These are phyloP conservation scores for Tylopilus intermedius DNA, from an alignment of 768 basidiomycete species.

Conservation along the genomic window DNA sequence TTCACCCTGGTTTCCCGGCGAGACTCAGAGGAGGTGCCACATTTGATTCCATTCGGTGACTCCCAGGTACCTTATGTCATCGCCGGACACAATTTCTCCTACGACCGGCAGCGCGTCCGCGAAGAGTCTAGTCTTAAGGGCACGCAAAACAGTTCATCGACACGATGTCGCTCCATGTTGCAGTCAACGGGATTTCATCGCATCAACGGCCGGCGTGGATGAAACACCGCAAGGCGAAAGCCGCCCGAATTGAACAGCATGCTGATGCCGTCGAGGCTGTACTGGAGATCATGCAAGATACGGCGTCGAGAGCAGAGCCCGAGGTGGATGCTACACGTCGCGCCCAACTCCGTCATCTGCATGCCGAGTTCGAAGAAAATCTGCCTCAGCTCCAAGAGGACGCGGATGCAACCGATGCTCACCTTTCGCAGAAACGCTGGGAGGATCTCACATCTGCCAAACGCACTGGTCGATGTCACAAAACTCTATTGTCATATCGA, in stretches of 20 bases:
- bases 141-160: constrained; percentile 80
- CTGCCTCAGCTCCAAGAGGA: constrained; percentile 34
- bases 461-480: constrained; percentile 89
- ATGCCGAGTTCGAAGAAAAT: constrained; percentile 37
- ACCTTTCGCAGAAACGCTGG: constrained; percentile 63
- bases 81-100: constrained; percentile 94
- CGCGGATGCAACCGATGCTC: constrained; percentile 38
- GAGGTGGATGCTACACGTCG: constrained; percentile 38
- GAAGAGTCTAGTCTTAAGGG: constrained; percentile 77
- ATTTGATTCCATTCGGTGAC: constrained; percentile 72
- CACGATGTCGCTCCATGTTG: constrained; percentile 92
- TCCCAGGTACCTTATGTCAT: constrained; percentile 53
- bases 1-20: constrained; percentile 83
- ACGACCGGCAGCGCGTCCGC: constrained; percentile 76
- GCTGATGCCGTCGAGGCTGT: constrained; percentile 63
- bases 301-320: constrained; percentile 30
- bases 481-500: constrained; percentile 80
- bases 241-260: constrained; percentile 47
- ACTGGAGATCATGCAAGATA: constrained; percentile 46
- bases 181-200: constrained; percentile 90
- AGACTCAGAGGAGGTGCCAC: constrained; percentile 47
- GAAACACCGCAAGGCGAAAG: constrained; percentile 72
- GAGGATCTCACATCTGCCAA: constrained; percentile 86
- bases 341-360: constrained; percentile 37
- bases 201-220: constrained; percentile 93